Conservation (phyloP, 805 yeast genomes). For the Yarrowia yakushimensis region DNA sequence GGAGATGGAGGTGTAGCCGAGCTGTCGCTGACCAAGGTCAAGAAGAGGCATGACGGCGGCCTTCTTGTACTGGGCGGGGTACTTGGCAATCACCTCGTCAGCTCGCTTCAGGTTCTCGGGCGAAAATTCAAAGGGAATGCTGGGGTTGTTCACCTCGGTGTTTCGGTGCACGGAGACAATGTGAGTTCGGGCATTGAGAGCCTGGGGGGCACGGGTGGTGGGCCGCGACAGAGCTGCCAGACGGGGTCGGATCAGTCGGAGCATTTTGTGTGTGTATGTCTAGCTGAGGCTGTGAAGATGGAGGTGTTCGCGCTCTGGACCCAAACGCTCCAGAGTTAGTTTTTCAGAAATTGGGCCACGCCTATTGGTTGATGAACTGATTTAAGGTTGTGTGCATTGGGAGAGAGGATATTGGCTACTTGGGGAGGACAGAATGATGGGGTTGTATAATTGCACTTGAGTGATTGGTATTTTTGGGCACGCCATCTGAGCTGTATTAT, state of each 20-base stretch:
- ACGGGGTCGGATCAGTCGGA: slow-evolving; percentile 25
- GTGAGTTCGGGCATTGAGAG: slow-evolving; percentile 27
- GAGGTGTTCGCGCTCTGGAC: not conserved
- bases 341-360: slow-evolving; percentile 21
- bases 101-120: slow-evolving; percentile 64
- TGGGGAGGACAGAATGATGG: not conserved
- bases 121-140: slow-evolving; percentile 68
- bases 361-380: not conserved
- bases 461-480: not conserved
- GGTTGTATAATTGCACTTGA: not conserved
- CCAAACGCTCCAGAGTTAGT: slow-evolving; percentile 10
- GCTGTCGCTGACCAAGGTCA: slow-evolving; percentile 83
- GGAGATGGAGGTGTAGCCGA: slow-evolving; percentile 78
- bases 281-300: not conserved
- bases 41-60: slow-evolving; percentile 85
- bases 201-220: slow-evolving; percentile 21
- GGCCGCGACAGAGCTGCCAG: slow-evolving; percentile 19
- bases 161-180: slow-evolving; percentile 64
- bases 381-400: slow-evolving; percentile 6
- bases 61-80: slow-evolving; percentile 83
- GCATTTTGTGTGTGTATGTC: not conserved
- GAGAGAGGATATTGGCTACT: slow-evolving; percentile 18
- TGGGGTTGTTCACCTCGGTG: slow-evolving; percentile 60
- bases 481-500: not conserved
- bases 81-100: slow-evolving; percentile 68